Evolutionary conservation across 441 rosid genomes (phyloP).

Genomic region (Populus tomentosa): DNA sequence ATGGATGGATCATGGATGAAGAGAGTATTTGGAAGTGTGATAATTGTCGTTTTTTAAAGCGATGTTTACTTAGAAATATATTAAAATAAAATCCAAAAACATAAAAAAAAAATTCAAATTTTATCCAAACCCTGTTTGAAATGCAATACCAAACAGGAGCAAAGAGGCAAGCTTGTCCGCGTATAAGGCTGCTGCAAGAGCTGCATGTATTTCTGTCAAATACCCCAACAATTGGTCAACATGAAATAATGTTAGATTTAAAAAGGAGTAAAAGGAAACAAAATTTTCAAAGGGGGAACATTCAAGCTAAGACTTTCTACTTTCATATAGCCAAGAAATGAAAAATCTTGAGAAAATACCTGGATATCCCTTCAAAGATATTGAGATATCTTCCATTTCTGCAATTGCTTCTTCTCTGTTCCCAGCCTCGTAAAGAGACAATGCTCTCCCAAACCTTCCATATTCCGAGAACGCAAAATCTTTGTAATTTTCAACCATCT

Average conservation of each 20-base stretch:
- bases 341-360: slow-evolving; percentile 21
- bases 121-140: not conserved
- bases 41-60: fast-evolving
- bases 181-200: slow-evolving; percentile 55
- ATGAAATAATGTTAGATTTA: not conserved
- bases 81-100: too few species aligned
- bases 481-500: slow-evolving; percentile 52
- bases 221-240: not conserved
- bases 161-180: slow-evolving; percentile 50
- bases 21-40: too few species aligned
- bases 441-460: slow-evolving; percentile 55
- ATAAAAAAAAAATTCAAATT: too few species aligned
- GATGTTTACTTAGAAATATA: too few species aligned
- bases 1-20: not conserved
- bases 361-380: slow-evolving; percentile 58
- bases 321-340: not conserved
- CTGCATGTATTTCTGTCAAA: slow-evolving; percentile 50
- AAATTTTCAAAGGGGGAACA: not conserved
- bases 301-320: not conserved
- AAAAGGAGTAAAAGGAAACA: not conserved
- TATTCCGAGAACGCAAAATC: slow-evolving; percentile 56
- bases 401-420: slow-evolving; percentile 53
- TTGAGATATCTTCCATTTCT: slow-evolving; percentile 62
- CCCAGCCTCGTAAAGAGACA: slow-evolving; percentile 50
- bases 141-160: not conserved